A percentile compares a stretch with the other conserved stretches of the same genome.
Evolutionary conservation across 257 asterid species (phyloP).

Genomic region (Knoxia roxburghii): DNA sequence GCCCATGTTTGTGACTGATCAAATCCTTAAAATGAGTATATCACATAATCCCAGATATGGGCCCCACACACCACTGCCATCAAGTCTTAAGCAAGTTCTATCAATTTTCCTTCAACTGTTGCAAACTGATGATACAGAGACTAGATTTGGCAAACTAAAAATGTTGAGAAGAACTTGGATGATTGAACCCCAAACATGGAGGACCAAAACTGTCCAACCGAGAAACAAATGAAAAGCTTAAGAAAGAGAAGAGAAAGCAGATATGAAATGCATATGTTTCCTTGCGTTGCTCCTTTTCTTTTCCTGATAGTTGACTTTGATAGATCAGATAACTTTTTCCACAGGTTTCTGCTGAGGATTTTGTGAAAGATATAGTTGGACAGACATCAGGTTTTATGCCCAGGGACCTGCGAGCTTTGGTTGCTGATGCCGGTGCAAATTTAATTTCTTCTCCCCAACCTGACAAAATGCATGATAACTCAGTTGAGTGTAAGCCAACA

Average conservation of each 20-base stretch:
- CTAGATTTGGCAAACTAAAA: no score
- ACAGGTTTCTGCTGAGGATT: constrained; percentile 65
- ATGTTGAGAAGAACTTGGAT: no score
- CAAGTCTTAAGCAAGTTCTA: no score
- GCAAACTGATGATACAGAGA: no score
- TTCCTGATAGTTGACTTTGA: constrained; percentile 29
- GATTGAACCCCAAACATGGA: no score
- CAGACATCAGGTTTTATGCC: constrained; percentile 99
- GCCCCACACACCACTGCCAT: no score
- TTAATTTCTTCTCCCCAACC: constrained; percentile 44
- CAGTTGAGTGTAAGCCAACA: constrained; percentile 29
- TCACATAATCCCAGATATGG: no score
- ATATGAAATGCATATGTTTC: neutral
- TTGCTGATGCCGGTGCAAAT: constrained; percentile 87
- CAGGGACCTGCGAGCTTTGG: constrained; percentile 74
- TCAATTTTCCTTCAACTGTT: no score
- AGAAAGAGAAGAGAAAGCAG: neutral
- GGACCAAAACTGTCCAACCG: no score
- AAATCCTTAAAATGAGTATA: no score
- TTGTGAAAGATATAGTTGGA: constrained; percentile 79
- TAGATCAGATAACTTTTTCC: constrained; percentile 24
- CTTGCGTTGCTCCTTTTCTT: constrained; percentile 2
- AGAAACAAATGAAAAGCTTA: neutral
- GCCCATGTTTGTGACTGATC: no score
- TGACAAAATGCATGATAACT: constrained; percentile 25